Base-by-base conservation (phyloP, 2,329 filamentous ascomycete species). In the Phialophora verrucosa region DNA sequence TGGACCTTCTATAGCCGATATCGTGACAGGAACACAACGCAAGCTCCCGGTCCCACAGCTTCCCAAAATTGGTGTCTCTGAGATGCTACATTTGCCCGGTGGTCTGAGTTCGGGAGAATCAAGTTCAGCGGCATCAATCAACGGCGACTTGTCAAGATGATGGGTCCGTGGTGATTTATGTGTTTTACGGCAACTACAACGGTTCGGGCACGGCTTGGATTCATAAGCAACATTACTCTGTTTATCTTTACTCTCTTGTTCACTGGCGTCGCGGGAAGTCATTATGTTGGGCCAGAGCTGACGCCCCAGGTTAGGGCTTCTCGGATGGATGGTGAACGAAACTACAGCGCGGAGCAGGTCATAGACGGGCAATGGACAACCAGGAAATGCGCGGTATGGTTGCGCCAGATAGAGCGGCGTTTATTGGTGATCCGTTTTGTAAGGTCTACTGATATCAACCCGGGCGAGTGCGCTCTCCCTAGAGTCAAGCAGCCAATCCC, bases 11-110 rank as follows among this genome's bases (percentile, higher is more conserved):
- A 89, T 98, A 73, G 91, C 89, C 66, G 94, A 98, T 77, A 98
- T 98, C 75, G 95, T 98, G 82, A 93, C 97, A 70, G 92, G 92
- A 44, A 90, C 91, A 27, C 91, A 95, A 80, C 85, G 94, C 73
- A 98, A 98, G 79, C 83, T 98, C 20, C 94, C 94, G 0, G 91
- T 97, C 17, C 93, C 93, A 5, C 91, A 94, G 79, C 87, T 93
- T 2, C 92, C 92, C 63, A 95, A 95, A 78, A 90, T 96, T 51
- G 91, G 91, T 1, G 90, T 96, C 4, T 91, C 94, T 73, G 94
- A 97, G 74, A 84, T 97, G 63, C 82, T 96, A 66, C 90, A 90
- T 69, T 84, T 87, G 1, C 80, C 81, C 27, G 87, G 86, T 57
- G 91, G 88, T 69, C 89, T 88, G 75, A 84, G 86, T 57, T 93